Base-by-base conservation (phyloP, 805 yeast genomes). In the Cyberlindnera japonica region DNA sequence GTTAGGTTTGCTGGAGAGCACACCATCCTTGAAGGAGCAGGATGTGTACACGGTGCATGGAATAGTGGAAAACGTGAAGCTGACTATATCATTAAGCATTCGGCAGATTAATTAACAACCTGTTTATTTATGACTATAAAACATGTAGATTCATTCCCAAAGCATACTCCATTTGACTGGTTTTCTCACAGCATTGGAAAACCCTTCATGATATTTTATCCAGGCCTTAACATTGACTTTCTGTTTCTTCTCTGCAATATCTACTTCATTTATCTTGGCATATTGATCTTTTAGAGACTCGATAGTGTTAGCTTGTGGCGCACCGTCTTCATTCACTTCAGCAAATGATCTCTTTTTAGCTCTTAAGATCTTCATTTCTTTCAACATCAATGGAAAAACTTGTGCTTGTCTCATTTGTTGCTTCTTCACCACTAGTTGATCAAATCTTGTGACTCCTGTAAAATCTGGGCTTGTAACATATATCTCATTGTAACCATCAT, bases 171-270 rank as follows among this genome's bases (percentile, higher is more conserved):
- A 90, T 16, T 81, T 75, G 18, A 89, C 77, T 39, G 81, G 84
- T 54, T 86, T 87, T 24, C 95, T 65, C 2, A 89, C 97, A 0
- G 97, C 97, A 59, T 87, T 83, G 5, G 95, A 84, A 55, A 83
- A 89, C 1, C 97, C 97, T 62, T 89, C 96, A 48, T 83, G 84
- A 57, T 81, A 88, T 55, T 83, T 87, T n/a, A 89, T 85, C 96
- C 96, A 89, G 33, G 79, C 71, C 51, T 77, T 65, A 22, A 61
- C 55, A 30, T 28, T 34, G 37, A 40, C 44, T 40, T 44, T 53
- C 48, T 38, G 55, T 37, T 35, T 49, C 54, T 64, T 61, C 23
- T 57, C 51, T 19, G 49, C 50, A 24, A 57, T 61, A 33, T 50
- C 56, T 18, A 37, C 40, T 19, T 50, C 58, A n/a, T 48, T 55